Percentiles rank a stretch among this genome's conserved stretches.
Conservation (phyloP, 148 eudicot species). For the Amaranthus palmeri region DNA sequence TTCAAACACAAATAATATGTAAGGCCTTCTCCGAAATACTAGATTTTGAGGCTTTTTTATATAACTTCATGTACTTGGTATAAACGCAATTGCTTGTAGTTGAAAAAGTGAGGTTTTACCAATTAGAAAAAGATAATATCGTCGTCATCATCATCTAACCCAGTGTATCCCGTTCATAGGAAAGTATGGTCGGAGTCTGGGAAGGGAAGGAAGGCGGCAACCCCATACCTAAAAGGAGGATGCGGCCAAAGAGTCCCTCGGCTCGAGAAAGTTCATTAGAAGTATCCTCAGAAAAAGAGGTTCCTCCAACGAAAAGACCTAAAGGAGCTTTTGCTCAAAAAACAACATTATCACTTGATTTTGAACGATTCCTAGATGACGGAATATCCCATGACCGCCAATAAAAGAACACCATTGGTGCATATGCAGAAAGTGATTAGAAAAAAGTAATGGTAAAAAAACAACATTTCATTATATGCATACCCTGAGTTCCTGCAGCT, state of each 20-base stretch:
- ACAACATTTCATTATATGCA: slow-evolving; percentile 2
- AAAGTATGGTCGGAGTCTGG: too few relatives aligned
- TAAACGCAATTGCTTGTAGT: neutral
- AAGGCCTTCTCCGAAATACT: neutral
- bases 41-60: neutral
- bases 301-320: neutral
- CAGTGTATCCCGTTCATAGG: too few relatives aligned
- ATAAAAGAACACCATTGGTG: neutral
- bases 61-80: neutral
- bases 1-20: slow-evolving; percentile 16
- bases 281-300: too few relatives aligned
- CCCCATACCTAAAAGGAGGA: too few relatives aligned
- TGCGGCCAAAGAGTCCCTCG: too few relatives aligned
- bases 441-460: neutral
- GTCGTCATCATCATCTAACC: neutral
- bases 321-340: neutral
- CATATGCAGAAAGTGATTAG: neutral
- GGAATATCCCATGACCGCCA: neutral
- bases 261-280: too few relatives aligned
- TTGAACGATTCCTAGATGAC: neutral
- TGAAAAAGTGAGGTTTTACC: neutral
- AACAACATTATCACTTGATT: neutral
- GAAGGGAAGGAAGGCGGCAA: too few relatives aligned
- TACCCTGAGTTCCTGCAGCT: slow-evolving; percentile 84
- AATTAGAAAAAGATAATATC: neutral